These are phyloP conservation scores for Hyphopichia wangnamkhiaoensis DNA, from an alignment of 1,139 yeast species.

Conservation along the genomic window DNA sequence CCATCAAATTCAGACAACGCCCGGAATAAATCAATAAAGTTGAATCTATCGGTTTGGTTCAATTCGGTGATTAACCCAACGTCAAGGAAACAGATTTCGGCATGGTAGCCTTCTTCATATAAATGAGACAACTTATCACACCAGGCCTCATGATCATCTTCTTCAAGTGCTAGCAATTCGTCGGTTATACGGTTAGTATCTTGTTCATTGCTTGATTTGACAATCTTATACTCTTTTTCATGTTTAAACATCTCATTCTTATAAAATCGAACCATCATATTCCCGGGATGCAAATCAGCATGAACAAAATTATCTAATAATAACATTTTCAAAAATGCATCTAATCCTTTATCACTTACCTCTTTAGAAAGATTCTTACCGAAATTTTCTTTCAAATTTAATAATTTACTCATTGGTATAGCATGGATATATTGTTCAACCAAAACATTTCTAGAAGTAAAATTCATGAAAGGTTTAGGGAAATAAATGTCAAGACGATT, in stretches of 20 bases:
- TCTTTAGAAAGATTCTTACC: slow-evolving; percentile 65
- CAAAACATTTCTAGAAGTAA: slow-evolving; percentile 70
- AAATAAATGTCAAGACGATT: slow-evolving; percentile 67
- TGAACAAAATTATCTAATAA: slow-evolving; percentile 91
- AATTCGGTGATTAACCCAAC: slow-evolving; percentile 93
- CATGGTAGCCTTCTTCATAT: slow-evolving; percentile 66
- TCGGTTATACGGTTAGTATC: slow-evolving; percentile 52
- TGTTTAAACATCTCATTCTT: slow-evolving; percentile 49
- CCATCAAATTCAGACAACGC: slow-evolving; percentile 93
- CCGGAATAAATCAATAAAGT: slow-evolving; percentile 85
- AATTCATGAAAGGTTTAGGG: slow-evolving; percentile 72
- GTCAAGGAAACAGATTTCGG: slow-evolving; percentile 89
- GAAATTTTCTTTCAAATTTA: slow-evolving; percentile 43
- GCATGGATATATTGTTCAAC: slow-evolving; percentile 88
- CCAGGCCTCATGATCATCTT: slow-evolving; percentile 48
- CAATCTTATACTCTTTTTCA: slow-evolving; percentile 49
- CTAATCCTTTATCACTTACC: slow-evolving; percentile 84
- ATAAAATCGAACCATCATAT: slow-evolving; percentile 79
- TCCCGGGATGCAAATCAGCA: slow-evolving; percentile 96
- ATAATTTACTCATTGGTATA: slow-evolving; percentile 72
- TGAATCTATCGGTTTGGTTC: slow-evolving; percentile 71
- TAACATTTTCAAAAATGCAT: slow-evolving; percentile 90
- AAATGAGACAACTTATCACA: slow-evolving; percentile 49
- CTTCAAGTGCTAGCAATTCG: slow-evolving; percentile 40
- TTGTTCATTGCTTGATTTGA: slow-evolving; percentile 43